A percentile compares a stretch with the other conserved stretches of the same genome.
These are phyloP conservation scores for Leptographium procerum DNA, from an alignment of 2,329 filamentous ascomycete species.

Conservation along the genomic window DNA sequence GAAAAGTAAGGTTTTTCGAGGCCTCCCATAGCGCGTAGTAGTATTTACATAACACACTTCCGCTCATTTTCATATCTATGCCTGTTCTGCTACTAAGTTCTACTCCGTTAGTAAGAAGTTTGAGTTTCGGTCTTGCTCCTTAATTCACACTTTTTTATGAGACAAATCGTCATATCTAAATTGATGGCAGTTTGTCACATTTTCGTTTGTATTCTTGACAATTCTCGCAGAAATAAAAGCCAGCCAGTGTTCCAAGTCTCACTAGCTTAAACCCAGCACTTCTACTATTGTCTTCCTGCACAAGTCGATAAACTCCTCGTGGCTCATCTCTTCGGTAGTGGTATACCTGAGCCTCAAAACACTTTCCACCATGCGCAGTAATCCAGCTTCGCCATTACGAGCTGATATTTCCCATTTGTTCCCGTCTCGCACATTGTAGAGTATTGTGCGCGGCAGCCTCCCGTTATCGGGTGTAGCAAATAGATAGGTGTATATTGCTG, in stretches of 20 bases:
- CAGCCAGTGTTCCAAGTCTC: background rate
- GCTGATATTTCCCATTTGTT: background rate
- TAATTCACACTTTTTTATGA: too few species aligned
- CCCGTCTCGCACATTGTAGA: constrained; percentile 1
- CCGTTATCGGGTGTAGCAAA: background rate
- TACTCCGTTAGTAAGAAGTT: too few species aligned
- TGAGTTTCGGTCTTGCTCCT: too few species aligned
- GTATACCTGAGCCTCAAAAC: background rate
- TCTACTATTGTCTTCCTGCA: background rate
- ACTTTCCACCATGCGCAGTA: background rate
- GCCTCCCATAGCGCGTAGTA: too few species aligned
- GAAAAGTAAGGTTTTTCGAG: too few species aligned
- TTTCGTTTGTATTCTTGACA: too few species aligned
- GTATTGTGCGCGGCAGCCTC: background rate
- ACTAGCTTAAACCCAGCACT: background rate
- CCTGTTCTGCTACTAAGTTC: too few species aligned
- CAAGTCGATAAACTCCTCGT: background rate
- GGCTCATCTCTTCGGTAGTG: background rate
- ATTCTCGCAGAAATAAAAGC: too few species aligned
- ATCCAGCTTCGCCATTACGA: background rate
- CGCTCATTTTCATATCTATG: too few species aligned
- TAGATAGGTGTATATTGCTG: background rate
- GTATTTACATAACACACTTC: too few species aligned
- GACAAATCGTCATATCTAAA: too few species aligned
- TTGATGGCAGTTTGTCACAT: too few species aligned